A percentile compares a stretch with the other conserved stretches of the same genome.
These are phyloP conservation scores for Leccinum pseudoinsigne DNA, from an alignment of 1,284 basidiomycete species.

Conservation along the genomic window DNA sequence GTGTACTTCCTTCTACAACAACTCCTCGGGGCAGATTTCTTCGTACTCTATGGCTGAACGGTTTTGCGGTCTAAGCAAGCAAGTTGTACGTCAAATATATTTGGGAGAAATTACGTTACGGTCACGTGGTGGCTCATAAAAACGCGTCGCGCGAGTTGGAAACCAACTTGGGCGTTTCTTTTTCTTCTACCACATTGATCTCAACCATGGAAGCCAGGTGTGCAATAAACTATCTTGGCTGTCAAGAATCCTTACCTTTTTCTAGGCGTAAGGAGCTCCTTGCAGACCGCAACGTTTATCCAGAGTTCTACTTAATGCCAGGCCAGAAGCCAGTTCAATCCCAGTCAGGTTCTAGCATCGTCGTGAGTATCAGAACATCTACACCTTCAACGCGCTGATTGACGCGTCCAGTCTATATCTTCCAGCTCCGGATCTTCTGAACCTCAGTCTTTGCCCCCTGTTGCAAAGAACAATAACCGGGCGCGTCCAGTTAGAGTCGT, in stretches of 20 bases:
- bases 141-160: constrained; percentile 25
- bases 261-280: constrained; percentile 29
- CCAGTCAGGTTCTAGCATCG: constrained; percentile 6
- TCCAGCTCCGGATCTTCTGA: constrained; percentile 25
- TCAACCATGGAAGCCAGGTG: constrained; percentile 28
- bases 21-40: too few relatives aligned
- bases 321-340: constrained; percentile 17
- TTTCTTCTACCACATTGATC: constrained; percentile 7
- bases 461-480: constrained; percentile 8
- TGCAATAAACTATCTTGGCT: not conserved
- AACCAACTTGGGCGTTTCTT: constrained; percentile 6
- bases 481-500: constrained; percentile 17
- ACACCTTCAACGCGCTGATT: not conserved
- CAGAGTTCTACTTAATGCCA: constrained; percentile 29
- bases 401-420: constrained; percentile 20
- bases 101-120: not conserved
- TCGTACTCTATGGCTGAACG: too few relatives aligned
- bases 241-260: not conserved
- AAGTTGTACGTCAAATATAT: too few relatives aligned
- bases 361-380: constrained; percentile 21
- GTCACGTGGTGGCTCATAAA: constrained; percentile 16
- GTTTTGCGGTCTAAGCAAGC: too few relatives aligned
- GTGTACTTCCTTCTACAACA: too few relatives aligned
- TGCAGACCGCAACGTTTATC: constrained; percentile 28
- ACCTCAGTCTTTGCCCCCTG: constrained; percentile 18